Conservation (phyloP, 805 yeast genomes). For the Hanseniaspora nectarophila region DNA sequence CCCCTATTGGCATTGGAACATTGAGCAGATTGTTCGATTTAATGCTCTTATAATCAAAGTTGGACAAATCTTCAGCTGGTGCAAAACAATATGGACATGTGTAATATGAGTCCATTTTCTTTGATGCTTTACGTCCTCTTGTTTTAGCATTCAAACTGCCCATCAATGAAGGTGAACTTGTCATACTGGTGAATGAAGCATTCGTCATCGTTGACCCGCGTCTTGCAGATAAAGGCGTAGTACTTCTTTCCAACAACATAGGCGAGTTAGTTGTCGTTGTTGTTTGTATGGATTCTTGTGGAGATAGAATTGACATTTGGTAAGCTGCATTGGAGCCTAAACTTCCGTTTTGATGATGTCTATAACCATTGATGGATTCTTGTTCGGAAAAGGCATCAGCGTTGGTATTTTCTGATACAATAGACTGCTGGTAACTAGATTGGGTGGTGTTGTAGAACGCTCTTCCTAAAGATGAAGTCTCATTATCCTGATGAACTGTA, state of each 20-base stretch:
- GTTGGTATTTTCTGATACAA: background rate
- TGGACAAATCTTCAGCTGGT: background rate
- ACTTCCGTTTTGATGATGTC: background rate
- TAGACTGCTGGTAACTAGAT: background rate
- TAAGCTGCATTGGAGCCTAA: background rate
- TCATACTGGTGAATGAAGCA: background rate
- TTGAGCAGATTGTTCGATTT: slow-evolving; percentile 15
- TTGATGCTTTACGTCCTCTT: slow-evolving; percentile 12
- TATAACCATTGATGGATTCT: background rate
- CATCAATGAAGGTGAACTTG: slow-evolving; percentile 1
- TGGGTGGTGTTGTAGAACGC: background rate
- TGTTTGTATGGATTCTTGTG: background rate
- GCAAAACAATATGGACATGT: slow-evolving; percentile 10
- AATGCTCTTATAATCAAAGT: slow-evolving; percentile 11
- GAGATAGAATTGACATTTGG: background rate
- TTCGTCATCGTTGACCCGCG: background rate
- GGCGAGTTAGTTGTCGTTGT: background rate
- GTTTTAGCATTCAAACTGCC: background rate
- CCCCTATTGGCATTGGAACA: background rate
- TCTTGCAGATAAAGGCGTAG: background rate
- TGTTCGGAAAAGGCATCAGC: background rate
- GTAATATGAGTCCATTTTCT: background rate
- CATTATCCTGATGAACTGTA: background rate
- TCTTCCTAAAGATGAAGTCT: background rate
- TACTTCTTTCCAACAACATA: background rate